Conservation (phyloP, 176 grass and related monocot species). For the Guadua angustifolia region DNA sequence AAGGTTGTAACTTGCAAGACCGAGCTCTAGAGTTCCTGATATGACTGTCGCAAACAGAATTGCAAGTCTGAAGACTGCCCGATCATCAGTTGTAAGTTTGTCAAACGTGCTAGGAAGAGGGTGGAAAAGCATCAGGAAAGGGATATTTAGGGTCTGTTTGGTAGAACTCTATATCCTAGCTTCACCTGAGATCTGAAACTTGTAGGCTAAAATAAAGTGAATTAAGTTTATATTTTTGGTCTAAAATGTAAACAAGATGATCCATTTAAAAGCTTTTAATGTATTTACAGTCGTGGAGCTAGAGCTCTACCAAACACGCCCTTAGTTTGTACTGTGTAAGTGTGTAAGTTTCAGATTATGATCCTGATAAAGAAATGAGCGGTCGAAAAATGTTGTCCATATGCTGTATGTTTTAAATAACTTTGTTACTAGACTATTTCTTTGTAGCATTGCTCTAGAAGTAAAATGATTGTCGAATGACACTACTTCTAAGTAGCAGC, state of each 20-base stretch:
- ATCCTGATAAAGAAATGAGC: constrained; percentile 4
- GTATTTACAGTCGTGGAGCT: too few species aligned
- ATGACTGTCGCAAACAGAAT: not conserved
- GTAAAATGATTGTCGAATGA: not conserved
- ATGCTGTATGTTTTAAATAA: not conserved
- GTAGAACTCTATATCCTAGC: too few species aligned
- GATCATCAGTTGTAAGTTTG: not conserved
- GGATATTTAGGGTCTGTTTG: too few species aligned
- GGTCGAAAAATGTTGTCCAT: not conserved
- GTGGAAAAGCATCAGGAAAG: not conserved
- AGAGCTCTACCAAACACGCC: too few species aligned
- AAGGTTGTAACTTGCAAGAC: constrained; percentile 46
- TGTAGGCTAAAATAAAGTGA: too few species aligned
- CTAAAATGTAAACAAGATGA: too few species aligned
- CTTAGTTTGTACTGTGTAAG: not conserved
- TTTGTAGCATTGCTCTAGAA: not conserved
- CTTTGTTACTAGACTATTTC: not conserved
- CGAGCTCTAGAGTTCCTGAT: not conserved
- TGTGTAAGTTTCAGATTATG: not conserved
- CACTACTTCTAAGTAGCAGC: not conserved
- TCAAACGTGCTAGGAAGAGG: not conserved
- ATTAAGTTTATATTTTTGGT: too few species aligned
- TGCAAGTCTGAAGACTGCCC: not conserved
- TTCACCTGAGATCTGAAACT: too few species aligned
- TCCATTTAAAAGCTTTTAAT: too few species aligned